phyloP scores from a whole-genome alignment of 257 asterid genomes.

The Nicotiana tabacum region DNA sequence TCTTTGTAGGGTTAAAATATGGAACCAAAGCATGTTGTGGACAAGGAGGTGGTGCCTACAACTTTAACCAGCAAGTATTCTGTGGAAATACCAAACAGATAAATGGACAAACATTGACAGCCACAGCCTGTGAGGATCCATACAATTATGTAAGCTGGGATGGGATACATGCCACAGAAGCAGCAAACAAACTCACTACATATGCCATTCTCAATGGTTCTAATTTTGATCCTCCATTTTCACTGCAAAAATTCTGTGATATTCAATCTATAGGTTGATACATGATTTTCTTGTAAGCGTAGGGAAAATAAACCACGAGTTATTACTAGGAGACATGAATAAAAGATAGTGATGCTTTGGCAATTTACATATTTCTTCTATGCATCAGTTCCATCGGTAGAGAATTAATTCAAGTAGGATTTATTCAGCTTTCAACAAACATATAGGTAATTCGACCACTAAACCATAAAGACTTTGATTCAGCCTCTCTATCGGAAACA shows the following conservation, averaged over 20 bases:
- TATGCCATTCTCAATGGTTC: slow-evolving; percentile 50
- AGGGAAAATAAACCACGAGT: not conserved
- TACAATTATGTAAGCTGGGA: slow-evolving; percentile 68
- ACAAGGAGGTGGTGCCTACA: slow-evolving; percentile 61
- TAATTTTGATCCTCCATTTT: slow-evolving; percentile 43
- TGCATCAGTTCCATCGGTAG: not conserved
- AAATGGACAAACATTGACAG: slow-evolving; percentile 37
- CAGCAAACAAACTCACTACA: slow-evolving; percentile 70
- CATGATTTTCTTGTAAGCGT: not conserved
- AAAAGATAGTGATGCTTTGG: not conserved
- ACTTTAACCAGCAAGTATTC: slow-evolving; percentile 39
- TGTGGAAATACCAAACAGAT: slow-evolving; percentile 21
- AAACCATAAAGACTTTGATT: not conserved
- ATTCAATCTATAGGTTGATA: slow-evolving; percentile 36
- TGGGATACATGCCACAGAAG: slow-evolving; percentile 79
- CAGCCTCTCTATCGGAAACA: too few species aligned
- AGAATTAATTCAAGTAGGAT: not conserved
- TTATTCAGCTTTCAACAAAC: not conserved
- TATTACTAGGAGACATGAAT: not conserved
- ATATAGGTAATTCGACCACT: not conserved
- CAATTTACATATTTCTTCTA: not conserved
- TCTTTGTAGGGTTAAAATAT: slow-evolving; percentile 44
- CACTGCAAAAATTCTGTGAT: slow-evolving; percentile 41
- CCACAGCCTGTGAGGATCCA: slow-evolving; percentile 61
- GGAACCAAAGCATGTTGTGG: slow-evolving; percentile 86